Base-by-base conservation (phyloP, 1,284 basidiomycete genomes). In the Cutaneotrichosporon spelunceum region DNA sequence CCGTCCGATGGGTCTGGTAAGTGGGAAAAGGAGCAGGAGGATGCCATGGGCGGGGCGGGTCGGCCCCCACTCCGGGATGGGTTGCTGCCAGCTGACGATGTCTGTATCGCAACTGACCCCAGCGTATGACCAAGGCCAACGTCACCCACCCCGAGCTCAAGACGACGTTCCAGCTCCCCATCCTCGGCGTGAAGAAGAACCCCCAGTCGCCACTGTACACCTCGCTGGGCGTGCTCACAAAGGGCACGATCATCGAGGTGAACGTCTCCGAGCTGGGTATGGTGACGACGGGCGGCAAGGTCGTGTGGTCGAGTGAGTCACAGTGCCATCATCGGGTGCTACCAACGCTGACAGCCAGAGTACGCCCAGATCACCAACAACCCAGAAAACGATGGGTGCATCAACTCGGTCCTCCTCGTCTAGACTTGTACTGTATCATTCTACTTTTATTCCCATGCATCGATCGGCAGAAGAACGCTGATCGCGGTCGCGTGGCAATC, bases 111-210 rank as follows among this genome's bases (percentile, higher is more conserved):
- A 26, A 24, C 45, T 48, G 45, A 48, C 45, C 23, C 72, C 26
- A 48, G 48, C 88, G 96, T 60, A 94, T 93, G 82, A 98, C 94
- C 81, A 98, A 97, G 81, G 96, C 93, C 3, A 98, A 99, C 73
- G 93, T 99, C 21, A 99, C 96, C 11, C 96, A 99, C 83, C 95
- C 95, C 67, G 93, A 98, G 74, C 82, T 98, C 61, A 97, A 97
- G 80, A 95, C 95, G 10, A 99, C 96, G 0, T 99, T 99, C 86
- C 96, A 99, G 79, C 83, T 99, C 3, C 93, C 96, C 66, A 99
- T 99, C 70, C 84, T 99, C 50, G 93, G 92, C 59, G 95, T 99
- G 66, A 99, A 99, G 84, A 99, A 99, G 84, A 99, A 99, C 76
- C 96, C 96, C 14, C 95, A 99, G 76, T 97, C 93, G 27, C 96